Evolutionary conservation across 768 basidiomycete genomes (phyloP).

Genomic region (Gelatoporia subvermispora): DNA sequence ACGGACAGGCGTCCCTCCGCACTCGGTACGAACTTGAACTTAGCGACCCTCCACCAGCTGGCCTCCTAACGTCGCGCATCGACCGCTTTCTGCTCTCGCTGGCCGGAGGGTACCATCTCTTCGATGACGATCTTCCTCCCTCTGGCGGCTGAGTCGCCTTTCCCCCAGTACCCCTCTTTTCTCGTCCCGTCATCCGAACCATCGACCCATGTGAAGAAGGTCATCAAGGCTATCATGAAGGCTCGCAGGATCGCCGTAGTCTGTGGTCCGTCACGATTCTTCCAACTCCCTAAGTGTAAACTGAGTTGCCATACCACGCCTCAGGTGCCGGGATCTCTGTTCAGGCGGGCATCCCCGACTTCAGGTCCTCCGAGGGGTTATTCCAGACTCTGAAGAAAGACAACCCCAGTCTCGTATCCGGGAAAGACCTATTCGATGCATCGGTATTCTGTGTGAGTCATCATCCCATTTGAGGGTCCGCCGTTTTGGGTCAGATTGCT

Average conservation of each 20-base stretch:
- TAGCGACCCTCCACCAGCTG: neutral
- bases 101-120: neutral
- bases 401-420: constrained; percentile 68
- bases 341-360: constrained; percentile 85
- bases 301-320: constrained; percentile 4
- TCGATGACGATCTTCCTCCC: constrained; percentile 64
- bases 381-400: constrained; percentile 76
- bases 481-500: too few relatives aligned
- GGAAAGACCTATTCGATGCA: constrained; percentile 88
- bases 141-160: constrained; percentile 42
- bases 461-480: too few relatives aligned
- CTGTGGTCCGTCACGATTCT: constrained; percentile 53
- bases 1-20: neutral
- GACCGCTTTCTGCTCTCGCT: neutral
- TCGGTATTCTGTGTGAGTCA: constrained; percentile 77
- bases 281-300: neutral
- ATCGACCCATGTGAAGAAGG: constrained; percentile 43
- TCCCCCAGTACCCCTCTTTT: constrained; percentile 53
- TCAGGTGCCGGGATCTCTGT: constrained; percentile 87
- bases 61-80: neutral
- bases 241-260: constrained; percentile 83
- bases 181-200: constrained; percentile 44
- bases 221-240: constrained; percentile 66
- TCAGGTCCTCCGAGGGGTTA: constrained; percentile 74
- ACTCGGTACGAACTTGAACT: neutral